Evolutionary conservation across 75 land plant species (phyloP).

Genomic region (Picea glauca): DNA sequence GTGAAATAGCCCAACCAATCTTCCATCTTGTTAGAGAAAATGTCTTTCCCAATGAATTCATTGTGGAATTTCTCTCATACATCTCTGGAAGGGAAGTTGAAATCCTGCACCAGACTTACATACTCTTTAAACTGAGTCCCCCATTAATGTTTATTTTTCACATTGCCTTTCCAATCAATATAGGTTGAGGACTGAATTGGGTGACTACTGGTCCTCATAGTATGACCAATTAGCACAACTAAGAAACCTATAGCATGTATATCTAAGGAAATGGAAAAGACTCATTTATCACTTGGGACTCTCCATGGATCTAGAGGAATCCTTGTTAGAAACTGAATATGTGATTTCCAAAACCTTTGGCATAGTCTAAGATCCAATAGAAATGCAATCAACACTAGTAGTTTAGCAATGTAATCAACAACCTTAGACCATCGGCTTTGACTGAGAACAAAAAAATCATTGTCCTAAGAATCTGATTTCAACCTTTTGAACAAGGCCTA

Average conservation of each 20-base stretch:
- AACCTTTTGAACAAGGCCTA: slow-evolving; percentile 47
- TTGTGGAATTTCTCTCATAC: slow-evolving; percentile 89
- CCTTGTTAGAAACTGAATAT: slow-evolving; percentile 35
- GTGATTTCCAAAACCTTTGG: slow-evolving; percentile 60
- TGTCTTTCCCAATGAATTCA: slow-evolving; percentile 97
- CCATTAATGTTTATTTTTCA: slow-evolving; percentile 28
- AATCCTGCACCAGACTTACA: slow-evolving; percentile 60
- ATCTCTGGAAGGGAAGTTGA: slow-evolving; percentile 69
- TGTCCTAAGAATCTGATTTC: slow-evolving; percentile 23
- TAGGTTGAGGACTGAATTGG: background rate
- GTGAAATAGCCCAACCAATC: slow-evolving; percentile 97
- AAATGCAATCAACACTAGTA: slow-evolving; percentile 46
- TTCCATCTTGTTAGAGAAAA: slow-evolving; percentile 98
- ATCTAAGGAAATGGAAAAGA: slow-evolving; percentile 13
- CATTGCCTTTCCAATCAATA: slow-evolving; percentile 14
- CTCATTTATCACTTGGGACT: slow-evolving; percentile 46
- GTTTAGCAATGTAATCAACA: slow-evolving; percentile 42
- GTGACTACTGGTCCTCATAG: slow-evolving; percentile 2
- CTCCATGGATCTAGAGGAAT: slow-evolving; percentile 42
- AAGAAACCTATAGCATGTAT: slow-evolving; percentile 48
- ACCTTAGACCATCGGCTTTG: slow-evolving; percentile 20
- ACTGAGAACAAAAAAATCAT: slow-evolving; percentile 14
- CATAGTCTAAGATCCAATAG: slow-evolving; percentile 48
- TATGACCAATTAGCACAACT: slow-evolving; percentile 29
- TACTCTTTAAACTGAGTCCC: slow-evolving; percentile 47